Base-by-base conservation (phyloP, 345 rosid genomes). In the Hibiscus trionum region DNA sequence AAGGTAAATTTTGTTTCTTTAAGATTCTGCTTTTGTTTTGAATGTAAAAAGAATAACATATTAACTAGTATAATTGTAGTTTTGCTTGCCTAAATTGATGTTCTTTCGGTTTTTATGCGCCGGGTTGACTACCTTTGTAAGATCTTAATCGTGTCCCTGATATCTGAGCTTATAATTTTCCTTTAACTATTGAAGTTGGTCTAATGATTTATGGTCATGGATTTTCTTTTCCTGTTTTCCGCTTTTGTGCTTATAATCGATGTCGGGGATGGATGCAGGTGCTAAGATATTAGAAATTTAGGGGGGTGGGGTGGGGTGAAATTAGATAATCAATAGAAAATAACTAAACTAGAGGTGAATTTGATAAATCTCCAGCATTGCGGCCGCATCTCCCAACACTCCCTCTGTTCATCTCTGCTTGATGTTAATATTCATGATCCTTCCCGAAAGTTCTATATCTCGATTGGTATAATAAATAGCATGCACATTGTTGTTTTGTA, bases 1-100 rank as follows among this genome's bases (percentile, higher is more conserved):
- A 88, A 78, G 94, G 95, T 90, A 73, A 33, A 69, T 47, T 72
- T 15, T 46, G 17, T 31, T 42, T 71, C 39, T 68, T 5, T 17
- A 1, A 49, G n/a, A 0, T 50, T 50, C 0, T 4, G 6, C n/a
- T 50, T 15, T 15, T 50, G 55, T 15, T 50, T 49, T 49, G 1
- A 50, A 14, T 50, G 17, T 15, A 15, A 4, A 4, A 15, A 15
- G 55, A 15, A 50, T 50, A 15, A 1, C 55, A 50, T 5, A 50
- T 50, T 21, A 9, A 42, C n/a, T 21, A 8, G 37, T 73, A 0
- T 29, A 50, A 5, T 65, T 53, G 56, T 52, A n/a, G 16, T 21
- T 55, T 73, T 39, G 11, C 19, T 49, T 59, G 56, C 26, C 14
- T 15, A 59, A 71, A 7, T 71, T 44, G 42, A 11, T 24, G 24